Evolutionary conservation across 2,329 filamentous ascomycete genomes (phyloP).

Genomic region (Cladorrhinum sp.): DNA sequence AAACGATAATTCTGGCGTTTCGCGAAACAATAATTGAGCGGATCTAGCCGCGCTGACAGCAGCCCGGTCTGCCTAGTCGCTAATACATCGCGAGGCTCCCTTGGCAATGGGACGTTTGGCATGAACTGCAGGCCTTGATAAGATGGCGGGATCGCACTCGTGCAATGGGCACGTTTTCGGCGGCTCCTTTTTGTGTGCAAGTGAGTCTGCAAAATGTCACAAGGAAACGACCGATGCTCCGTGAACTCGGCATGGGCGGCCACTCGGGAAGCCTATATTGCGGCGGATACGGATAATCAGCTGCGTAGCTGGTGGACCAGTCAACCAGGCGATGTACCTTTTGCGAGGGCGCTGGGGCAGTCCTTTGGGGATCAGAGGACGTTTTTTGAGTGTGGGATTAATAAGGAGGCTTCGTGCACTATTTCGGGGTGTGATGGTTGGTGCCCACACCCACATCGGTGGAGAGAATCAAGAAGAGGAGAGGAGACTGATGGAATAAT

Average conservation of each 20-base stretch:
- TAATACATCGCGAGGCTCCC: not conserved
- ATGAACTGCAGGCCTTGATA: not conserved
- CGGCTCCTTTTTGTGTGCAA: not conserved
- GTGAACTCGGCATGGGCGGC: constrained; percentile 5
- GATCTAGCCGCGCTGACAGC: no score
- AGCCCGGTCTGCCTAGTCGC: not conserved
- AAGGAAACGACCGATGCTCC: not conserved
- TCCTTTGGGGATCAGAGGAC: constrained; percentile 4
- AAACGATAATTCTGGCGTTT: no score
- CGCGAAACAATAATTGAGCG: no score
- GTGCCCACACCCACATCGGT: not conserved
- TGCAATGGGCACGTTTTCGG: not conserved
- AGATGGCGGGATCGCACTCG: not conserved
- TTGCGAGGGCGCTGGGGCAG: constrained; percentile 2
- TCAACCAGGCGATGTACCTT: not conserved
- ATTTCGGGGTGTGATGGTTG: constrained; percentile 3
- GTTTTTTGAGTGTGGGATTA: constrained; percentile 2
- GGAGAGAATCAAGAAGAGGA: no score
- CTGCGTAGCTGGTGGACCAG: not conserved
- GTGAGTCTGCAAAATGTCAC: not conserved
- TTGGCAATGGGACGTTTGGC: not conserved
- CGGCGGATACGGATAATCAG: not conserved
- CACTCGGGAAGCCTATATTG: not conserved
- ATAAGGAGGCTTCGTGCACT: constrained; percentile 3
- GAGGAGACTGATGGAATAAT: no score